Evolutionary conservation across 495 filamentous ascomycete species (phyloP), one percentile per base, ranked within the genome.

Genomic region (Cercophora sp.): DNA sequence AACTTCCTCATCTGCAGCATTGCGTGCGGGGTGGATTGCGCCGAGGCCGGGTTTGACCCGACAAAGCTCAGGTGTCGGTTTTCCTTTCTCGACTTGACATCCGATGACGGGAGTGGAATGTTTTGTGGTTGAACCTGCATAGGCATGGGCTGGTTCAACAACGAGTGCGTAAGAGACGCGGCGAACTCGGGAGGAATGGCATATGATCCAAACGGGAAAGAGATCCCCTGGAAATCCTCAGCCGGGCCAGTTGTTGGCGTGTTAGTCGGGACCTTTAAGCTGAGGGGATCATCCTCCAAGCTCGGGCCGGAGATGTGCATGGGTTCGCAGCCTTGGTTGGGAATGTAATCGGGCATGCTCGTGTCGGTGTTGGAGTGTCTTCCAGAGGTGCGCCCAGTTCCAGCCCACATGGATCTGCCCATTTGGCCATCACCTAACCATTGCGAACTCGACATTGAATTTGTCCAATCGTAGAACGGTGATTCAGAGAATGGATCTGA

Each of bases 111-210:
- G 2, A 65, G 57, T 3, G 55, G 45, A 35, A 66, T 54, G 19
- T 40, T 55, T 24, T 65, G 59, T 13, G 56, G 46, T 8, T 61
- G 60, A 11, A 68, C 53, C 1, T 70, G 66, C 15, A 70, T 55
- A 1, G 70, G 66, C 13, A 68, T 55, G 5, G 73, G 70, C 44
- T 76, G 73, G 53, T 73, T 74, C 24, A 76, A 51, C 15, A 76
- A 61, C 15, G 73, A 73, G 29, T 74, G 62, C 0, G 70, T 67
- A 13, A 76, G 64, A 37, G 68, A 67, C 3, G 68, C 63, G 13
- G 68, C 64, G n/a, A 73, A 55, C 31, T 70, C 65, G 3, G 63
- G 42, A 0, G 68, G 63, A 13, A 75, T 43, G 8, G 36, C 4
- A 15, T 49, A 51, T 2, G 57, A 50, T 10, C 35, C 11, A 26